Percentiles rank a stretch among this genome's conserved stretches.
Evolutionary conservation across 495 filamentous ascomycete genomes (phyloP).

Genomic region (Talaromyces adpressus): DNA sequence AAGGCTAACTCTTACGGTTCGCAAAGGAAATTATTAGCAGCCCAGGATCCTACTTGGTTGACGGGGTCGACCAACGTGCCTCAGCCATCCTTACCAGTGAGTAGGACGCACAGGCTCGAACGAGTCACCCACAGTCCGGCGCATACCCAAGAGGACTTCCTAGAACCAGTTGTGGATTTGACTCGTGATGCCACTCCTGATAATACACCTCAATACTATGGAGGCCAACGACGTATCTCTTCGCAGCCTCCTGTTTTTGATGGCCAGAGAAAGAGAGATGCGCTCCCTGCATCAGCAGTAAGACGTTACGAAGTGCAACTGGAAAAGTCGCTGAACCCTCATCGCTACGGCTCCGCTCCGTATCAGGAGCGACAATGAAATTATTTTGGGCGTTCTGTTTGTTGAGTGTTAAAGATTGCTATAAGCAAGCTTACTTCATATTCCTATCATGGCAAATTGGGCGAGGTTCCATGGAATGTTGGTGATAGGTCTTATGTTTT

Average conservation of each 20-base stretch:
- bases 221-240: background rate
- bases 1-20: conserved; percentile 1
- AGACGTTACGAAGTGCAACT: conserved; percentile 8
- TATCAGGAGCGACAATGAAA: background rate
- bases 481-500: background rate
- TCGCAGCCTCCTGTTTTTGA: background rate
- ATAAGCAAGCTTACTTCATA: background rate
- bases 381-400: background rate
- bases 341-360: background rate
- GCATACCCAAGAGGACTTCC: background rate
- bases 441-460: background rate
- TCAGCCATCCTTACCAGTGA: background rate
- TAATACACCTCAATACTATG: background rate
- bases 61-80: background rate
- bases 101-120: background rate
- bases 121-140: background rate
- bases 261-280: conserved; percentile 6
- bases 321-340: conserved; percentile 4
- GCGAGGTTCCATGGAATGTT: background rate
- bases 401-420: background rate
- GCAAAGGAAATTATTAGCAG: conserved; percentile 2
- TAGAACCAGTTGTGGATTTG: background rate
- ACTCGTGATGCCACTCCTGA: background rate
- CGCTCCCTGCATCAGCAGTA: conserved; percentile 5
- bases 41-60: background rate